phyloP scores from a whole-genome alignment of 1,284 basidiomycete genomes.

The Austropuccinia psidii region DNA sequence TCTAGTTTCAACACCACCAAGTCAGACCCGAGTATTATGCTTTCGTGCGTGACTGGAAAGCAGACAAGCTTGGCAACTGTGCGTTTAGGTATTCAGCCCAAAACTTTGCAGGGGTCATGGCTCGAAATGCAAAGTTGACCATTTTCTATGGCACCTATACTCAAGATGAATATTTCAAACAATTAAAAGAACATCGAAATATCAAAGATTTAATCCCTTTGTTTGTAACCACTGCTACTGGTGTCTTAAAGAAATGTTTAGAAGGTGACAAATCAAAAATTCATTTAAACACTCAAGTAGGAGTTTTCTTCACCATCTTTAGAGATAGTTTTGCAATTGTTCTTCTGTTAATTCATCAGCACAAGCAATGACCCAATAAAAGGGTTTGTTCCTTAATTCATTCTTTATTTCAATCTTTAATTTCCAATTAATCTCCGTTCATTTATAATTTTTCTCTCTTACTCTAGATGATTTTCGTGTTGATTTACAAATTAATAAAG shows the following conservation, averaged over 20 bases:
- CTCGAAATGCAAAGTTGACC: slow-evolving; percentile 76
- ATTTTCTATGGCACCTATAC: slow-evolving; percentile 69
- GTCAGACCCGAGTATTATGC: too few relatives aligned
- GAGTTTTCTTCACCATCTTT: slow-evolving; percentile 74
- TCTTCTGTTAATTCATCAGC: too few relatives aligned
- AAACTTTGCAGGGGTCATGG: slow-evolving; percentile 81
- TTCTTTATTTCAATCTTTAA: too few relatives aligned
- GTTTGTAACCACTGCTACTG: slow-evolving; percentile 83
- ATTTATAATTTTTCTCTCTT: too few relatives aligned
- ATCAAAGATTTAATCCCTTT: slow-evolving; percentile 93
- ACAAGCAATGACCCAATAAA: too few relatives aligned
- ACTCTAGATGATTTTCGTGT: slow-evolving; percentile 35
- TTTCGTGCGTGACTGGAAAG: slow-evolving; percentile 89
- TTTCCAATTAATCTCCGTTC: too few relatives aligned
- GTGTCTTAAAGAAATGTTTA: slow-evolving; percentile 45
- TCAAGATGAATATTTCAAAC: slow-evolving; percentile 69
- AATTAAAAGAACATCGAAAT: slow-evolving; percentile 91
- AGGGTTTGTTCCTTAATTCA: too few relatives aligned
- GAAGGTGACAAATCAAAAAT: slow-evolving; percentile 80
- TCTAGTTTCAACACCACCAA: too few relatives aligned
- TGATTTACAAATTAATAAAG: slow-evolving; percentile 30
- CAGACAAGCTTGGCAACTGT: slow-evolving; percentile 61
- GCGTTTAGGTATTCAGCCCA: slow-evolving; percentile 64
- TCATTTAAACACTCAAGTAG: slow-evolving; percentile 84
- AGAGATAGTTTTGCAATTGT: slow-evolving; percentile 77